Conservation (phyloP, 2,329 filamentous ascomycete species). For the Malbranchea cinnamomea region DNA sequence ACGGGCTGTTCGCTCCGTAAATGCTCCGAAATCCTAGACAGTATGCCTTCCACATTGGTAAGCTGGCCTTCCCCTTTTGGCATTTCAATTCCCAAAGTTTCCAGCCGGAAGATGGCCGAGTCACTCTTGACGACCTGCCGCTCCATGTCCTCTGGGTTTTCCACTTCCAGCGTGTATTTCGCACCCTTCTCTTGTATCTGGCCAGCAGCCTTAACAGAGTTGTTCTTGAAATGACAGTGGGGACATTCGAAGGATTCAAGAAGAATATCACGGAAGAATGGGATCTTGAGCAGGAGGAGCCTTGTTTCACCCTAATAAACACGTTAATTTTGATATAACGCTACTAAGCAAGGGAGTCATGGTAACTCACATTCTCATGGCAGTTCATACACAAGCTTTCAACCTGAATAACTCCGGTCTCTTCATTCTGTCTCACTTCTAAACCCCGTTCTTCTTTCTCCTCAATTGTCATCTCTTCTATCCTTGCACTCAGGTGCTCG, state of each 20-base stretch:
- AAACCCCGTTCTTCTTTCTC: not conserved
- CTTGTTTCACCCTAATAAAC: constrained; percentile 58
- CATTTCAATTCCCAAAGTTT: constrained; percentile 86
- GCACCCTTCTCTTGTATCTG: constrained; percentile 80
- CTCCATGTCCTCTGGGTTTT: constrained; percentile 56
- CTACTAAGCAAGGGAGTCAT: not conserved
- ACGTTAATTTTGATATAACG: constrained; percentile 3
- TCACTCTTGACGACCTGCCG: constrained; percentile 90
- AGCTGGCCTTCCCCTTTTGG: constrained; percentile 81
- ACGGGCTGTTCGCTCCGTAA: constrained; percentile 69
- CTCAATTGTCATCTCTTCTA: not conserved
- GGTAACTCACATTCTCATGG: constrained; percentile 48
- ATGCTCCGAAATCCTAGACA: constrained; percentile 64
- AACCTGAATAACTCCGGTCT: constrained; percentile 29
- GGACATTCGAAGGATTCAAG: constrained; percentile 94
- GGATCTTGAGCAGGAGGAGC: constrained; percentile 79
- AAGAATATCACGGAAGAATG: constrained; percentile 94
- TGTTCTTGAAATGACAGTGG: constrained; percentile 78
- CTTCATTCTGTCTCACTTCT: constrained; percentile 23
- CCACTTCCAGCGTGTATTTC: constrained; percentile 70
- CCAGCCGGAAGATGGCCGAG: constrained; percentile 67
- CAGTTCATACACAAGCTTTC: constrained; percentile 82
- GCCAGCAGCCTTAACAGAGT: constrained; percentile 84
- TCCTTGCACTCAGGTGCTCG: not conserved
- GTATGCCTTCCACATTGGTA: constrained; percentile 81